Evolutionary conservation across 2,329 filamentous ascomycete genomes (phyloP), one percentile per base, ranked within the genome.

Genomic region (Trichoderma gracile): DNA sequence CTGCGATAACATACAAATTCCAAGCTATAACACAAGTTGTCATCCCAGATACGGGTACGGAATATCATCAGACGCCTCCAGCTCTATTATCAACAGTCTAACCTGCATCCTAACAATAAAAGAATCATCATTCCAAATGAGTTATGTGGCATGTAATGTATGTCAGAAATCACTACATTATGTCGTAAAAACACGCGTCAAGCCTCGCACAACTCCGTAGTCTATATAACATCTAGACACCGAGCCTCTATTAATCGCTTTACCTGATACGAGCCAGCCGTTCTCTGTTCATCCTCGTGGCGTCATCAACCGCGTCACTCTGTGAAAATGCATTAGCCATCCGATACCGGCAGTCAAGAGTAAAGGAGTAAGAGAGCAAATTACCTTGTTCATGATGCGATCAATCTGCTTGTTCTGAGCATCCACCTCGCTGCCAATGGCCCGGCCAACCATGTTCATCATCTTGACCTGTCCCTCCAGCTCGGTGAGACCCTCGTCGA

Each of bases 281-380:
- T 71, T 89, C 86, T 68, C 89, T 83, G 80, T 93, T 93, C 84
- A 92, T 87, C 65, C 87, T 86, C 71, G 94, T 91, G 73, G 90
- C 86, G 69, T 94, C 90, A 76, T 93, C 90, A 69, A 96, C 91
- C 70, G 82, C 84, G 75, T 96, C 92, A 78, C 89, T 94, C 91
- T 92, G 75, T 61, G 60, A 52, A 6, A 12, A 42, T 50, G 25
- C 38, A 66, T 79, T 73, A 80, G 76, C 47, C 50, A 38, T 25
- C 21, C 30, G 49, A n/a, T 23, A 53, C 25, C 38, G 42, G 10
- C 33, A 23, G 49, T 33, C 21, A 30, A 30, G 6, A 9, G 17
- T n/a, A 8, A 30, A 8, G 21, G 2, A 19, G 21, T 12, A 27
- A 17, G 30, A 33, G 42, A 33, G 33, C 73, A 5, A 54, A 43